Conservation (phyloP, 768 basidiomycete genomes). For the Mycena sanguinolenta region DNA sequence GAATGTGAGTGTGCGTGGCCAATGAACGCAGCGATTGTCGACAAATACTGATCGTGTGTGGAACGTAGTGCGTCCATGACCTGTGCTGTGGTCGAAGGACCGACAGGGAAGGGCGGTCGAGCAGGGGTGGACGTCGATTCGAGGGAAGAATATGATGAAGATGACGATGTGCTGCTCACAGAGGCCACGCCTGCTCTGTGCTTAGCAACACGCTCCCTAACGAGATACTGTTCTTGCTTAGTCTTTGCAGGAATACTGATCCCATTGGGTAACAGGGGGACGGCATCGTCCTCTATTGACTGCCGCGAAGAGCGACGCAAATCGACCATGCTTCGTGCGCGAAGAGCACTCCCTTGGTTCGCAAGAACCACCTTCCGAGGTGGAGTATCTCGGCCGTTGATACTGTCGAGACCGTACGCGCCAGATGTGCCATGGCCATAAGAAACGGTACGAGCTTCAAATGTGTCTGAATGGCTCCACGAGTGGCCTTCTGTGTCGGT, state of each 20-base stretch:
- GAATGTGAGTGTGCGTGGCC: conserved; percentile 96
- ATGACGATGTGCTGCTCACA: conserved; percentile 81
- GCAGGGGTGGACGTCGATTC: conserved; percentile 65
- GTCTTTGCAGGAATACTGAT: conserved; percentile 41
- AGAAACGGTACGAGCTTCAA: conserved; percentile 45
- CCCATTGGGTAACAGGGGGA: conserved; percentile 51
- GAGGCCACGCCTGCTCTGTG: conserved; percentile 65
- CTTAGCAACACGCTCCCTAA: conserved; percentile 50
- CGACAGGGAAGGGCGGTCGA: conserved; percentile 75
- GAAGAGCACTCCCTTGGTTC: conserved; percentile 48
- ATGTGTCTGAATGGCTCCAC: conserved; percentile 48
- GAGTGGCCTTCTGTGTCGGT: conserved; percentile 46
- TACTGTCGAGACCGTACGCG: conserved; percentile 32
- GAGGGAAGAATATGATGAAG: conserved; percentile 78
- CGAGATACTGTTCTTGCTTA: conserved; percentile 55
- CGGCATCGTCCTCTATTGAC: conserved; percentile 51
- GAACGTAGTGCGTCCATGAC: conserved; percentile 82
- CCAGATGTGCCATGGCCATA: conserved; percentile 43
- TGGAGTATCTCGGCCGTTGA: conserved; percentile 27
- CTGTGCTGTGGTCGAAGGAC: conserved; percentile 76
- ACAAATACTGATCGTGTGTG: conserved; percentile 92
- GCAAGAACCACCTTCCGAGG: conserved; percentile 29
- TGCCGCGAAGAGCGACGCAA: conserved; percentile 50
- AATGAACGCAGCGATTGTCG: conserved; percentile 96
- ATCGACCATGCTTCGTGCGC: conserved; percentile 69